Evolutionary conservation across 116 monocot genomes (phyloP), one percentile per base, ranked within the genome.

Genomic region (Iris pallida): DNA sequence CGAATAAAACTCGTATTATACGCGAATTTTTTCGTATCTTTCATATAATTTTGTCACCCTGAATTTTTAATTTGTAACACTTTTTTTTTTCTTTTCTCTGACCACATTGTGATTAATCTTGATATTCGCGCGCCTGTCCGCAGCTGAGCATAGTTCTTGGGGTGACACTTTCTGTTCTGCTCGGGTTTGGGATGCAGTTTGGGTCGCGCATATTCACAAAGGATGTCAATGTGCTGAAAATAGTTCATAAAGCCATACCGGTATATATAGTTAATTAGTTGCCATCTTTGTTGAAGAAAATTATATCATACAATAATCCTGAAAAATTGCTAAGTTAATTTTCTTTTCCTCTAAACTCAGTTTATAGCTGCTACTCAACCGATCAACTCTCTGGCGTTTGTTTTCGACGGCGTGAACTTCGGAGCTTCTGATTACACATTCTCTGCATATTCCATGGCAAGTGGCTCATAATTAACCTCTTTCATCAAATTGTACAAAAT

Each of bases 111-210:
- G n/a, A n/a, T n/a, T n/a, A n/a, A n/a, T n/a, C n/a, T n/a, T n/a
- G n/a, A n/a, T n/a, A n/a, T n/a, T n/a, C n/a, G n/a, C n/a, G n/a
- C n/a, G n/a, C n/a, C n/a, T n/a, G 30, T 2, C 62, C 64, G 60
- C 76, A 96, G 97, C 75, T 92, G 63, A 88, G 97, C 75, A 64
- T 92, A 53, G 70, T 90, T 64, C 80, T 98, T 17, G 97, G 97
- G 6, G 20, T 88, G 65, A 76, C 55, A 6, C 88, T 98, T 61
- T 70, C 83, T 55, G 15, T 74, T 45, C 12, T 90, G 68, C 80
- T 98, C 30, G 93, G 88, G 57, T 41, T 92, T 45, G 88, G 83
- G 5, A 71, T 92, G 85, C 57, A 71, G 40, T 98, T 84, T 53
- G 97, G 97, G 49, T 76, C 90, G 16, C 79, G 82, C 30, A 71